Evolutionary conservation across 2,329 filamentous ascomycete genomes (phyloP).

Genomic region (Aspergillus arachidicola): DNA sequence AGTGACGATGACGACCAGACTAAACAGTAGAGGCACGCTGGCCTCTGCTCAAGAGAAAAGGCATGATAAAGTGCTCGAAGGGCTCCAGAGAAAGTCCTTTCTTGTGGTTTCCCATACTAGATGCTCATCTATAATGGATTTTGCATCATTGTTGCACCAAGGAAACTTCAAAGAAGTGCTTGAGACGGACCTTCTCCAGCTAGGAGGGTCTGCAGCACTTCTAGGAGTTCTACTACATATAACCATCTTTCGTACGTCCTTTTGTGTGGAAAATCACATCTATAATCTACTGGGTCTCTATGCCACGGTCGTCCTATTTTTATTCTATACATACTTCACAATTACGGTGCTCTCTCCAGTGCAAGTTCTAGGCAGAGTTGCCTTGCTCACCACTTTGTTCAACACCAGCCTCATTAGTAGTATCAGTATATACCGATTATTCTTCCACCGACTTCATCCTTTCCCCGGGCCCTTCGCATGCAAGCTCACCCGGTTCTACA

Average conservation of each 20-base stretch:
- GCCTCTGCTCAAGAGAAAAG: no score
- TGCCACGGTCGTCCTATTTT: neutral
- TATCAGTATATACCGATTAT: conserved; percentile 31
- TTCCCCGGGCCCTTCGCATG: conserved; percentile 18
- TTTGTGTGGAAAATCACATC: neutral
- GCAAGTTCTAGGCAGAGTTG: neutral
- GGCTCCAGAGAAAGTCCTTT: neutral
- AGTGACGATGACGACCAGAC: no score
- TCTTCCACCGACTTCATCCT: conserved; percentile 16
- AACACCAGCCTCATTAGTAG: neutral
- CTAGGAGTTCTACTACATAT: neutral
- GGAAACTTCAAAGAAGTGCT: neutral
- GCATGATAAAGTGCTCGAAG: neutral
- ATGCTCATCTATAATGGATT: neutral
- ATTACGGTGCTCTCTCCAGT: neutral
- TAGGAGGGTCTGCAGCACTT: neutral
- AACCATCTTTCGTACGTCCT: neutral
- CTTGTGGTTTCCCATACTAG: neutral
- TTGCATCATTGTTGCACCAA: neutral
- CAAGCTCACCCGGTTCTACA: conserved; percentile 31
- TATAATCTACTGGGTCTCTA: neutral
- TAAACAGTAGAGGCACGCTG: no score
- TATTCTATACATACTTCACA: neutral
- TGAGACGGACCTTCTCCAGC: neutral
- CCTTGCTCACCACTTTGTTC: neutral